phyloP scores from a whole-genome alignment of 2,329 filamentous ascomycete species.

The Curvularia sp. region DNA sequence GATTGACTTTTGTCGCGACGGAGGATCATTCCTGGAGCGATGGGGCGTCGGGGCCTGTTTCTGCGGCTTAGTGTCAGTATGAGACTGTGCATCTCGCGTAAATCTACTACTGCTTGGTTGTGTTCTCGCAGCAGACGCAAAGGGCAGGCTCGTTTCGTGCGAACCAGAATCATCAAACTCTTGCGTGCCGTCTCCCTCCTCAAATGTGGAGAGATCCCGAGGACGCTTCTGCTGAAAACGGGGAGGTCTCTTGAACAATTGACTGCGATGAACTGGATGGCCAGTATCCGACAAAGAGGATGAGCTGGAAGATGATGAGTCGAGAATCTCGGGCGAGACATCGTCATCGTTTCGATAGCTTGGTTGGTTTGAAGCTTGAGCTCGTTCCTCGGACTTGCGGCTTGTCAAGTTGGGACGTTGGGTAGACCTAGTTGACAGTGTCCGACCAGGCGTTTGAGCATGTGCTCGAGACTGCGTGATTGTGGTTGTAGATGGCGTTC shows the following conservation, averaged over 20 bases:
- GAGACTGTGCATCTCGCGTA: slow-evolving; percentile 17
- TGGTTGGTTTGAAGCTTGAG: slow-evolving; percentile 13
- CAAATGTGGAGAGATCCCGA: slow-evolving; percentile 34
- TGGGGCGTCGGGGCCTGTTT: slow-evolving; percentile 18
- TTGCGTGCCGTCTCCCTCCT: slow-evolving; percentile 43
- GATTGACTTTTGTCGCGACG: slow-evolving; percentile 22
- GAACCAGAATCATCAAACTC: slow-evolving; percentile 63
- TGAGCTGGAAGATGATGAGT: slow-evolving; percentile 41
- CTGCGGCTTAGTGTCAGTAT: slow-evolving; percentile 12
- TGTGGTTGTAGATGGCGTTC: slow-evolving; percentile 58
- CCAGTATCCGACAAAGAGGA: slow-evolving; percentile 47
- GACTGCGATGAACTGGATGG: slow-evolving; percentile 52
- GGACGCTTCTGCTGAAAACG: slow-evolving; percentile 44
- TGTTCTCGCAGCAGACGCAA: slow-evolving; percentile 44
- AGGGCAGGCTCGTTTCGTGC: slow-evolving; percentile 54
- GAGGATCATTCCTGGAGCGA: slow-evolving; percentile 8
- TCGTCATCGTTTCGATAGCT: slow-evolving; percentile 21
- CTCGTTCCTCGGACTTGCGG: slow-evolving; percentile 25
- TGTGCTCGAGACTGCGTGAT: slow-evolving; percentile 52
- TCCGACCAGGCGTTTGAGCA: slow-evolving; percentile 32
- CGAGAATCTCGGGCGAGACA: slow-evolving; percentile 32
- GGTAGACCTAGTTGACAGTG: slow-evolving; percentile 36
- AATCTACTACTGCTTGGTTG: slow-evolving; percentile 14
- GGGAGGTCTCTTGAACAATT: slow-evolving; percentile 54
- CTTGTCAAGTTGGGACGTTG: slow-evolving; percentile 32